These are phyloP conservation scores for Secale cereale DNA, from an alignment of 176 grass and related monocot genomes.

Conservation along the genomic window DNA sequence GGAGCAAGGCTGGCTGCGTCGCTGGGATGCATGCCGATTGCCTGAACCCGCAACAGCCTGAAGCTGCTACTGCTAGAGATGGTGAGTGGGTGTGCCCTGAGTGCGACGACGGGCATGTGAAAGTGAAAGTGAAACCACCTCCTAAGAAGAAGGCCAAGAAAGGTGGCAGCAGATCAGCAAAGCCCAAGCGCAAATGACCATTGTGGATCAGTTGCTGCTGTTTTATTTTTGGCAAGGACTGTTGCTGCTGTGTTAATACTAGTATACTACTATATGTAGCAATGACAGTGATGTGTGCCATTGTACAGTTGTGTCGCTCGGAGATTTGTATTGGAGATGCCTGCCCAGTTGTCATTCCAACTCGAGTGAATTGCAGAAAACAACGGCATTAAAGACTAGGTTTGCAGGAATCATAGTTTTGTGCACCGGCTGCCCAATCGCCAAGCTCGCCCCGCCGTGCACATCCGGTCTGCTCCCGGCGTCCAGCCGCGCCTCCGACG, in stretches of 20 bases:
- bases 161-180: conserved; percentile 13
- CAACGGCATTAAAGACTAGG: too few species aligned
- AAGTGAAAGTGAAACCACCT: neutral
- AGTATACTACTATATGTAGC: neutral
- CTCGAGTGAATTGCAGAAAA: too few species aligned
- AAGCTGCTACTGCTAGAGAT: neutral
- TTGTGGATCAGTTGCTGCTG: neutral
- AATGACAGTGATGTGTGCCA: neutral
- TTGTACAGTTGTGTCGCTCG: neutral
- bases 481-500: too few species aligned
- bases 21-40: conserved; percentile 51
- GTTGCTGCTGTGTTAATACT: neutral
- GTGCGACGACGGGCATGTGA: conserved; percentile 28
- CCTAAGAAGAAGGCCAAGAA: conserved; percentile 23
- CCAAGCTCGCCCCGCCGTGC: too few species aligned
- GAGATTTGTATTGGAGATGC: too few species aligned
- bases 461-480: too few species aligned
- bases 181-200: conserved; percentile 18
- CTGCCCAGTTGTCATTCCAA: too few species aligned
- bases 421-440: too few species aligned
- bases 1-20: conserved; percentile 39
- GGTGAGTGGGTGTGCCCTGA: conserved; percentile 68
- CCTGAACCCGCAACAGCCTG: conserved; percentile 39
- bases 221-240: too few species aligned
- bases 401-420: too few species aligned